Base-by-base conservation (phyloP, 805 yeast species). In the Ogataea allantospora region DNA sequence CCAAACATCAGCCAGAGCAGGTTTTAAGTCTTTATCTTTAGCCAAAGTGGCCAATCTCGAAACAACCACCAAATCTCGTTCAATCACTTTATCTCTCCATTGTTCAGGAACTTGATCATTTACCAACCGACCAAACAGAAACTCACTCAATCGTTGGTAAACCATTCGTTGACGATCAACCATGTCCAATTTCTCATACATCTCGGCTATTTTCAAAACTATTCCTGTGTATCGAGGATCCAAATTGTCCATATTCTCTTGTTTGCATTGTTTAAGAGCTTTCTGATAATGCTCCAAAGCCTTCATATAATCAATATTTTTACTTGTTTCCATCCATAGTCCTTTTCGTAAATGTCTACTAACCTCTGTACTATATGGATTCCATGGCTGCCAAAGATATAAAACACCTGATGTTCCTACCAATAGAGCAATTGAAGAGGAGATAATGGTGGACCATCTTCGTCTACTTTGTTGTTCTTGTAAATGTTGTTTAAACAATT, bases 221-320 rank as follows among this genome's bases (percentile, higher is more conserved):
- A 91, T 77, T 0, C 97, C 96, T 0, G 97, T 89, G 58, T 85
- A 89, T 53, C 85, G 91, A 53, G 87, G 93, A 40, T 78, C 69
- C 21, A 83, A 50, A 8, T 72, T 73, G 44, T 77, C 74, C 63
- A 87, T 57, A 0, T 69, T 70, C 30, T 77, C 62, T 18, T 70
- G 65, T 24, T 78, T 72, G 26, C 88, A 81, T 44, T 75, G 71
- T 19, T 77, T 69, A 18, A 88, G 63, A 0, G 95, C 95, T 46
- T 82, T 81, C 29, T 86, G 71, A 60, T 89, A 91, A 50, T 73
- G 69, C 41, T 74, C 72, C 42, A 88, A 65, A 0, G 97, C 95
- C 43, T 76, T 66, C 36, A 73, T 68, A 60, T 75, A 83, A 55
- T 85, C 66, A 14, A 75, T 73, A 11, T 77, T 81, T 40, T 78